Evolutionary conservation across 2,329 filamentous ascomycete species (phyloP).

Genomic region (Hypoxylon sp.): DNA sequence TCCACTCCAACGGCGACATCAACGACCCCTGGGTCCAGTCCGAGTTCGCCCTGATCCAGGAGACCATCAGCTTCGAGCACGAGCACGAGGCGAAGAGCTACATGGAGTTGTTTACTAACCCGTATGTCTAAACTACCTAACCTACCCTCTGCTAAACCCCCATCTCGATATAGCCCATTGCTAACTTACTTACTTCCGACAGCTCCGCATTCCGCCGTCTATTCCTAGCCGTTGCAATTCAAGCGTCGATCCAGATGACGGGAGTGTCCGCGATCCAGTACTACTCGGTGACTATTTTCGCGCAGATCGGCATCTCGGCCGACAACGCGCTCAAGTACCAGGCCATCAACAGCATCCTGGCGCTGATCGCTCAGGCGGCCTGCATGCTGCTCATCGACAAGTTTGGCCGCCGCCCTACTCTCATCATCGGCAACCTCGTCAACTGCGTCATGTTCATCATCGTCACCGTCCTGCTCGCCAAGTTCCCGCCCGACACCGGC

Average conservation of each 20-base stretch:
- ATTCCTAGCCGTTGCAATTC: conserved; percentile 75
- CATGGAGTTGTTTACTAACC: conserved; percentile 73
- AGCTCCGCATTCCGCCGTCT: conserved; percentile 76
- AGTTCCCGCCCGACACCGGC: conserved; percentile 69
- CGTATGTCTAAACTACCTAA: conserved; percentile 38
- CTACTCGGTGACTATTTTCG: conserved; percentile 75
- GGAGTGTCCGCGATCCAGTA: conserved; percentile 81
- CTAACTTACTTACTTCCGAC: conserved; percentile 20
- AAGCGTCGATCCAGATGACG: conserved; percentile 81
- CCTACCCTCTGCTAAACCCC: too few relatives aligned
- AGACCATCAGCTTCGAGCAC: conserved; percentile 71
- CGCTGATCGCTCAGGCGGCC: conserved; percentile 73
- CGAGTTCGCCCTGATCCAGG: conserved; percentile 75
- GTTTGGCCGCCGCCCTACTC: conserved; percentile 76
- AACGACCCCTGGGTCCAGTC: conserved; percentile 77
- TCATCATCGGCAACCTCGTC: conserved; percentile 77
- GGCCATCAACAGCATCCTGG: conserved; percentile 78
- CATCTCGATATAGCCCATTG: too few relatives aligned
- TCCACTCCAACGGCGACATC: conserved; percentile 76
- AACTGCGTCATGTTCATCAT: conserved; percentile 81
- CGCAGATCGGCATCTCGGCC: conserved; percentile 74
- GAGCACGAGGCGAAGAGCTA: conserved; percentile 78
- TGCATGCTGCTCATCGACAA: conserved; percentile 78
- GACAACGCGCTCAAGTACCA: conserved; percentile 78
- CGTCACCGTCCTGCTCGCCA: conserved; percentile 64